phyloP scores from a whole-genome alignment of 2,329 filamentous ascomycete genomes.

The Ceratocystis ficicola region DNA sequence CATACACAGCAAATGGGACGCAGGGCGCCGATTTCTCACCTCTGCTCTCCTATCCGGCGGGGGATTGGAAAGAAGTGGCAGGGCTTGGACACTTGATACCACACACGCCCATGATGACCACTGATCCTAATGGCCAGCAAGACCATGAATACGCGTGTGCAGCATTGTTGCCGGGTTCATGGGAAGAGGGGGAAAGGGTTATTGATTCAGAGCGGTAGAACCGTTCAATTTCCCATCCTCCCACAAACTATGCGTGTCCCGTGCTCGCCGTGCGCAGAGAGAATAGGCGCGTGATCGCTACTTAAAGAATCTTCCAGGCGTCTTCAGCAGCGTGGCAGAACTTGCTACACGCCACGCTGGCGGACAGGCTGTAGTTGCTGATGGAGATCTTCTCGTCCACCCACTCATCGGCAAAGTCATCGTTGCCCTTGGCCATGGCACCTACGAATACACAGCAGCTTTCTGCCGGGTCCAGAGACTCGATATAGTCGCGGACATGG shows the following conservation, averaged over 20 bases:
- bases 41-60: slow-evolving; percentile 6
- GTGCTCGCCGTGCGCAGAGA: slow-evolving; percentile 2
- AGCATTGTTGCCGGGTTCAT: not conserved
- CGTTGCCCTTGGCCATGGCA: slow-evolving; percentile 93
- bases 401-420: slow-evolving; percentile 87
- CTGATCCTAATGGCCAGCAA: not conserved
- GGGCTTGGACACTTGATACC: not conserved
- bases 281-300: not conserved
- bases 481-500: slow-evolving; percentile 78
- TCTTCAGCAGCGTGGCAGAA: slow-evolving; percentile 98
- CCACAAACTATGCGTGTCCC: not conserved
- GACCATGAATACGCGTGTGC: not conserved
- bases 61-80: not conserved
- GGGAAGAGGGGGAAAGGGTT: not conserved
- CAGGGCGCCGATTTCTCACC: not conserved
- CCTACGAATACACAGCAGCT: slow-evolving; percentile 97
- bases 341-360: slow-evolving; percentile 97
- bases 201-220: not conserved
- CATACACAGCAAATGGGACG: not conserved
- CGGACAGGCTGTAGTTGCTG: slow-evolving; percentile 94
- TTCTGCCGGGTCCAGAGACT: slow-evolving; percentile 64
- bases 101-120: not conserved
- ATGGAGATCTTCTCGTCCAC: slow-evolving; percentile 97
- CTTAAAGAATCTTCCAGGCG: slow-evolving; percentile 81
- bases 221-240: not conserved